Evolutionary conservation across 345 rosid species (phyloP).

Genomic region (Rhodamnia argentea): DNA sequence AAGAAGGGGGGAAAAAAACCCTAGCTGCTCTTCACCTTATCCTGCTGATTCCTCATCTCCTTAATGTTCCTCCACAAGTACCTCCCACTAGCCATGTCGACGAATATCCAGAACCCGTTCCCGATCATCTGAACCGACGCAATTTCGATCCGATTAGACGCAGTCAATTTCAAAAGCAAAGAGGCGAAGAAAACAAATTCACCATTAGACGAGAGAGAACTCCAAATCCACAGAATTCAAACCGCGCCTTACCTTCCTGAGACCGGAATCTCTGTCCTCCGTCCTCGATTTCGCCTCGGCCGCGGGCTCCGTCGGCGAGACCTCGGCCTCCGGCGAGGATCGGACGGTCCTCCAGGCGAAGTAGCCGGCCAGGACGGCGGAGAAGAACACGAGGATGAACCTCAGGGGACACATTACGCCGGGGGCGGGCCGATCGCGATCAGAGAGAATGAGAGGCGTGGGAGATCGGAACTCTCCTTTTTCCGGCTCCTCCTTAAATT

Average conservation of each 20-base stretch:
- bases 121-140: slow-evolving; percentile 33
- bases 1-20: neutral
- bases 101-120: slow-evolving; percentile 74
- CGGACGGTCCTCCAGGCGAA: slow-evolving; percentile 78
- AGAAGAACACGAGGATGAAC: slow-evolving; percentile 78
- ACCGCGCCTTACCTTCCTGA: slow-evolving; percentile 38
- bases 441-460: neutral
- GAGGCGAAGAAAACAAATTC: neutral
- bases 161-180: neutral
- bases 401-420: slow-evolving; percentile 71
- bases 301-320: slow-evolving; percentile 20
- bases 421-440: neutral
- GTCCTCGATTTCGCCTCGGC: slow-evolving; percentile 13
- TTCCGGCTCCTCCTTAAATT: neutral
- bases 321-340: slow-evolving; percentile 41
- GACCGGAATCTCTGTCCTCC: slow-evolving; percentile 29
- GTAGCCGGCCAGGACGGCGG: slow-evolving; percentile 75
- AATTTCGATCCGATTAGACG: neutral
- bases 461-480: neutral
- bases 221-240: neutral
- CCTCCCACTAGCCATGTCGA: slow-evolving; percentile 88
- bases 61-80: slow-evolving; percentile 73
- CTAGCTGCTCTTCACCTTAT: neutral
- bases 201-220: neutral
- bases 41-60: slow-evolving; percentile 31